Base-by-base conservation (phyloP, 176 grass and related monocot genomes). In the Carex cristatella region DNA sequence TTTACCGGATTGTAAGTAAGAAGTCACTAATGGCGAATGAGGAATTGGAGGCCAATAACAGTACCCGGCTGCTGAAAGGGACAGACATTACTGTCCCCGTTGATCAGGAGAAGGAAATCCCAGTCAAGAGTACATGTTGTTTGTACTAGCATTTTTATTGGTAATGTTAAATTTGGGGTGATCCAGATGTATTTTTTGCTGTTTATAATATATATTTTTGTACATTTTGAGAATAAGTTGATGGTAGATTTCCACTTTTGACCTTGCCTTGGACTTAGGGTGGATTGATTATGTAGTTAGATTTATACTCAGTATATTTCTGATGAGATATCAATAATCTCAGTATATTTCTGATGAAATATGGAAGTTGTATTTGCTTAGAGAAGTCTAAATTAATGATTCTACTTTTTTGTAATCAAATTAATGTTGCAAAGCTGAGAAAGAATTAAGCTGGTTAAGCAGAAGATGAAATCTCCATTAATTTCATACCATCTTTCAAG, bases 1-100 rank as follows among this genome's bases (percentile, higher is more conserved):
- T 94, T 30, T 94, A 88, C 58, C 91, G 89, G 62, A 88, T 90
- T 19, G 69, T 90, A 57, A 92, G 86, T 86, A 88, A 86, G 65
- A 94, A 90, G 86, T 92, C 76, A 73, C 75, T 94, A 63, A 70
- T 81, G 81, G 84, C 90, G 1, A 83, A 83, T 83, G 81, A 83
- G 37, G 92, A 91, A 23, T 69, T 88, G n/a, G 86, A 84, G 64
- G 73, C 74, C 67, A 89, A 71, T 56, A 83, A 81, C 15, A 80
- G 49, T 56, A 46, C 61, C 28, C 74, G 69, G 69, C 46, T 91
- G 23, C 85, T 94, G 35, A 58, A 85, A 53, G 90, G 90, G 59
- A 87, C 85, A 42, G 91, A 90, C 27, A 83, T 94, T 76, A 16
- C 86, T n/a, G 69, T 87, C 19, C 81, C 88, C 16, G 7, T 32